A percentile compares a stretch with the other conserved stretches of the same genome.
These are phyloP conservation scores for Sporisorium reilianum DNA, from an alignment of 1,284 basidiomycete species.

Conservation along the genomic window DNA sequence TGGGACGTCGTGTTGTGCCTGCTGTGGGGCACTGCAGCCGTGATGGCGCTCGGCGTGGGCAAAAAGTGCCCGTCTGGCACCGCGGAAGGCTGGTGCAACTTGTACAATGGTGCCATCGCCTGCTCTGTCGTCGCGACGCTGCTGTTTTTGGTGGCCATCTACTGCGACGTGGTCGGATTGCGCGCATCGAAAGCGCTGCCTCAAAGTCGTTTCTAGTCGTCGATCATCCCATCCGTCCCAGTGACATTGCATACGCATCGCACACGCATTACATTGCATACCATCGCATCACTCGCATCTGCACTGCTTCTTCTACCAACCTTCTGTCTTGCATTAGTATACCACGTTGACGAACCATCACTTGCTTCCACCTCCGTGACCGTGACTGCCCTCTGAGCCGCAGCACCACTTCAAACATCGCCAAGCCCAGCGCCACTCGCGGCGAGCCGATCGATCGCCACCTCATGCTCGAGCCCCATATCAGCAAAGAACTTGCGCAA, in stretches of 20 bases:
- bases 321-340: background rate
- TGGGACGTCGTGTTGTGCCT: constrained; percentile 53
- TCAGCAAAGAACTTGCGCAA: constrained; percentile 48
- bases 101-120: constrained; percentile 58
- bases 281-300: background rate
- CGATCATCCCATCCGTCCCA: background rate
- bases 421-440: constrained; percentile 33
- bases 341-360: background rate
- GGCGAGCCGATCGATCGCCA: constrained; percentile 33
- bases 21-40: constrained; percentile 48
- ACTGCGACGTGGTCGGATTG: constrained; percentile 43
- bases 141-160: constrained; percentile 37
- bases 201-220: constrained; percentile 20
- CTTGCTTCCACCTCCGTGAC: background rate
- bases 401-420: constrained; percentile 9
- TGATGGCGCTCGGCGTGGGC: constrained; percentile 46
- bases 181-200: constrained; percentile 36
- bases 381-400: background rate
- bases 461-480: constrained; percentile 50
- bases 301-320: background rate
- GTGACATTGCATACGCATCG: constrained; percentile 3
- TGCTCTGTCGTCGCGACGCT: constrained; percentile 40
- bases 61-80: constrained; percentile 45
- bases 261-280: background rate
- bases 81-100: constrained; percentile 53